A percentile compares a stretch with the other conserved stretches of the same genome.
Evolutionary conservation across 2,329 filamentous ascomycete genomes (phyloP).

Genomic region (Lachnellula subtilissima): DNA sequence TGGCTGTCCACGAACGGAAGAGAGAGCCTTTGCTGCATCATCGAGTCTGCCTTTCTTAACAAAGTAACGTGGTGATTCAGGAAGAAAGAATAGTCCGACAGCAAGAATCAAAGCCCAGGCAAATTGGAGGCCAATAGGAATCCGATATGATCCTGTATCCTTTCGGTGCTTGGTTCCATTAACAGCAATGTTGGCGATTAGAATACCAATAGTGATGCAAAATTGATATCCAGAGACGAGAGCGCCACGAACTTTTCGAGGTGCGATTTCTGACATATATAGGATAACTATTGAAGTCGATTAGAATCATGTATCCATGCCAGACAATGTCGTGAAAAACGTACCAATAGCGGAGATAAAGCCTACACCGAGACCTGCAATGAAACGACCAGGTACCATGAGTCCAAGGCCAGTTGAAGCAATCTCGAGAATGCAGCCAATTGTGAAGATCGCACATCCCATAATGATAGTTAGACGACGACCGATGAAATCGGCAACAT

Average conservation of each 20-base stretch:
- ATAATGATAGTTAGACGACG: neutral
- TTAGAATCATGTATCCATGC: neutral
- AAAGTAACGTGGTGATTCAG: slow-evolving; percentile 81
- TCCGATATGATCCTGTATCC: slow-evolving; percentile 68
- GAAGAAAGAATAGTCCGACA: slow-evolving; percentile 67
- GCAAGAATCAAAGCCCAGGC: slow-evolving; percentile 73
- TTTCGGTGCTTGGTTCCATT: slow-evolving; percentile 61
- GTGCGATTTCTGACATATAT: slow-evolving; percentile 62
- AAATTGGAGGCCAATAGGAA: slow-evolving; percentile 77
- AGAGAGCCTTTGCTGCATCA: slow-evolving; percentile 56
- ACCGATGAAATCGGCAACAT: slow-evolving; percentile 58
- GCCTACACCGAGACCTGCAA: slow-evolving; percentile 74
- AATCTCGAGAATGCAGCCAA: slow-evolving; percentile 57
- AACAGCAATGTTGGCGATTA: slow-evolving; percentile 69
- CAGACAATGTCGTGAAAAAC: neutral
- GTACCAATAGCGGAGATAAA: slow-evolving; percentile 67
- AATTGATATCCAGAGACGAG: slow-evolving; percentile 82
- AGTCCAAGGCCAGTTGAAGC: slow-evolving; percentile 45
- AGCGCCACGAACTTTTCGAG: slow-evolving; percentile 70
- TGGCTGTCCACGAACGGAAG: slow-evolving; percentile 69
- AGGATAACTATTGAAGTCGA: slow-evolving; percentile 49
- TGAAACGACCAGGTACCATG: slow-evolving; percentile 58
- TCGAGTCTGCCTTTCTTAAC: slow-evolving; percentile 72
- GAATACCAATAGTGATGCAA: slow-evolving; percentile 73
- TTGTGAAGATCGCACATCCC: neutral